A percentile compares a stretch with the other conserved stretches of the same genome.
Conservation (phyloP, 2,329 filamentous ascomycete species). For the Colletotrichum tabaci region DNA sequence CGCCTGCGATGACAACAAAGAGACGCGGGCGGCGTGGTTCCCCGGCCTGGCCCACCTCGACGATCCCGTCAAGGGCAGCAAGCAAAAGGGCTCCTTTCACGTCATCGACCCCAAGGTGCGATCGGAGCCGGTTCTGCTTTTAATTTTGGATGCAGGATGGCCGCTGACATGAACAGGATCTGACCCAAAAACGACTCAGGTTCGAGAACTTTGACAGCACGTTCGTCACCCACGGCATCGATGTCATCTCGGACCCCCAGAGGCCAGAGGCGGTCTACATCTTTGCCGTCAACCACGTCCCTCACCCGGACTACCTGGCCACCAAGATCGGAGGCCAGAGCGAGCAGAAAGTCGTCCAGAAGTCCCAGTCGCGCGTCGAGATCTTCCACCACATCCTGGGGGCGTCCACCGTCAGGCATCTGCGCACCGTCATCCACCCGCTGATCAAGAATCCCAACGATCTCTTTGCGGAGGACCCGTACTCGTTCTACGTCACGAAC, state of each 20-base stretch:
- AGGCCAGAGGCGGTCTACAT: conserved; percentile 66
- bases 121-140: neutral
- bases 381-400: conserved; percentile 57
- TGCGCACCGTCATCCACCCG: conserved; percentile 68
- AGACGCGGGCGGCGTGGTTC: conserved; percentile 65
- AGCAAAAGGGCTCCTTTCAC: conserved; percentile 62
- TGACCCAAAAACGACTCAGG: conserved; percentile 53
- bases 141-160: rapidly evolving
- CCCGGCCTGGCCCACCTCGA: conserved; percentile 61
- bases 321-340: conserved; percentile 51
- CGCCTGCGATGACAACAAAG: conserved; percentile 65
- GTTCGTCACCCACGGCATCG: conserved; percentile 74
- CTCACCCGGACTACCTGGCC: conserved; percentile 55
- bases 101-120: conserved; percentile 69
- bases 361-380: conserved; percentile 68
- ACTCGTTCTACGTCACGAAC: conserved; percentile 71
- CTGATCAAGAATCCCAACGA: conserved; percentile 73
- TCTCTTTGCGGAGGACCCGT: conserved; percentile 62
- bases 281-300: conserved; percentile 72
- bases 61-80: conserved; percentile 53
- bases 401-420: conserved; percentile 57
- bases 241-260: conserved; percentile 67
- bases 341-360: conserved; percentile 47
- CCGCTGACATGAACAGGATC: conserved; percentile 46
- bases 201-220: conserved; percentile 67